A percentile compares a stretch with the other conserved stretches of the same genome.
These are phyloP conservation scores for Boletellus emodensis DNA, from an alignment of 768 basidiomycete genomes.

Conservation along the genomic window DNA sequence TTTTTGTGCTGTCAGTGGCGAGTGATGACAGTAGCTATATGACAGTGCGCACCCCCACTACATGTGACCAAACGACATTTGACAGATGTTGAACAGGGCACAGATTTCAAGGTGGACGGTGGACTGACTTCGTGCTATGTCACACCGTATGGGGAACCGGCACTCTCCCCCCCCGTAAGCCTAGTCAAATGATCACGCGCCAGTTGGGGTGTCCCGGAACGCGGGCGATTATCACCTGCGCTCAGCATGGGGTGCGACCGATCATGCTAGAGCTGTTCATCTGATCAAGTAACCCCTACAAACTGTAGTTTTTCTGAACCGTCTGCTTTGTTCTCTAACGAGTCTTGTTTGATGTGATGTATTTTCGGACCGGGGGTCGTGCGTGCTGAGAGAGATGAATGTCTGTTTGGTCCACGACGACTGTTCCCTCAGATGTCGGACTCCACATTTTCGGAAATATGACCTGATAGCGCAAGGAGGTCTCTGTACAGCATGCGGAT, in stretches of 20 bases:
- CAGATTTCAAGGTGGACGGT: conserved; percentile 95
- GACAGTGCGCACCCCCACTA: conserved; percentile 53
- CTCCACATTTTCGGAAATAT: no score
- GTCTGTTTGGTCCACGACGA: no score
- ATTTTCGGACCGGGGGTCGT: no score
- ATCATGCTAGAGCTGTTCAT: no score
- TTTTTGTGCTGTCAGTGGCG: conserved; percentile 51
- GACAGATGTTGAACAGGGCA: conserved; percentile 47
- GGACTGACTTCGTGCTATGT: conserved; percentile 92
- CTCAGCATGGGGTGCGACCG: no score
- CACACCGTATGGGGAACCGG: conserved; percentile 77
- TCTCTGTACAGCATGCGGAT: no score
- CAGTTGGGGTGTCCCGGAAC: neutral
- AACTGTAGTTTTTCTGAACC: neutral
- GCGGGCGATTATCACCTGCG: no score
- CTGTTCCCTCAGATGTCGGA: no score
- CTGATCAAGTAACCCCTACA: neutral
- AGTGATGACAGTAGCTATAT: conserved; percentile 96
- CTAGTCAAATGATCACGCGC: conserved; percentile 35
- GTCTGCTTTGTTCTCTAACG: neutral
- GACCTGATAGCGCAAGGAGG: no score
- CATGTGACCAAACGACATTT: neutral
- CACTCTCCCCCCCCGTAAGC: conserved; percentile 66
- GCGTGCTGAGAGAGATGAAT: no score
- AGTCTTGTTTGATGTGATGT: no score